Percentiles rank a stretch among this genome's conserved stretches.
phyloP scores from a whole-genome alignment of 177 flowering plant genomes.

The Telopea speciosissima region DNA sequence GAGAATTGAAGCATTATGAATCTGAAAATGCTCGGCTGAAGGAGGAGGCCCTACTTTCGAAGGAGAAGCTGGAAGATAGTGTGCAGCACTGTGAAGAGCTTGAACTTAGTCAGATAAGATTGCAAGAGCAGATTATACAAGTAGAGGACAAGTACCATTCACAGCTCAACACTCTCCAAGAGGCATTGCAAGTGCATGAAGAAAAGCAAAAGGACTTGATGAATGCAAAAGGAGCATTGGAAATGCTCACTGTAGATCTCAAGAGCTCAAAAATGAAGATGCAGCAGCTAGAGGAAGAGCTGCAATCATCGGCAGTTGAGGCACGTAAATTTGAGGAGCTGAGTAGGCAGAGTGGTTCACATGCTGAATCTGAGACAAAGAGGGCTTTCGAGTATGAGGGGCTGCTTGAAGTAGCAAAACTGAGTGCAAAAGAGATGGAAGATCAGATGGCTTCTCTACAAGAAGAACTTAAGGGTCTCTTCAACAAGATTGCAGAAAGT shows the following conservation, averaged over 20 bases:
- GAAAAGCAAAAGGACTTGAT: constrained; percentile 58
- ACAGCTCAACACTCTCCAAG: constrained; percentile 51
- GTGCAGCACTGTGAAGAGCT: constrained; percentile 50
- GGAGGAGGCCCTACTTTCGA: constrained; percentile 40
- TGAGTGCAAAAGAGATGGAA: constrained; percentile 60
- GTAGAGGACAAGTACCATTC: constrained; percentile 41
- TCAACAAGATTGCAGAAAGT: constrained; percentile 59
- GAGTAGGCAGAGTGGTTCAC: constrained; percentile 53
- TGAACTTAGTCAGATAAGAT: constrained; percentile 43
- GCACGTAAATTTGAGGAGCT: constrained; percentile 64
- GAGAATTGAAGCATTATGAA: constrained; percentile 50
- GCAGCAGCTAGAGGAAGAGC: constrained; percentile 55
- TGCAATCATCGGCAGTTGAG: constrained; percentile 45
- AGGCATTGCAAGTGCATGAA: constrained; percentile 55
- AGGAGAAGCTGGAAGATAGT: constrained; percentile 47
- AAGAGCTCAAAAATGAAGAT: constrained; percentile 59
- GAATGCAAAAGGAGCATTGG: constrained; percentile 54
- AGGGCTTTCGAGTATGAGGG: constrained; percentile 71
- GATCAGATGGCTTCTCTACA: constrained; percentile 56
- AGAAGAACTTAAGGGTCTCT: constrained; percentile 56
- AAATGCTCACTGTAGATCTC: constrained; percentile 51
- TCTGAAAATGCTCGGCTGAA: constrained; percentile 49
- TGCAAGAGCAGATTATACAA: constrained; percentile 47
- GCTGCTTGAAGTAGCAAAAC: constrained; percentile 53
- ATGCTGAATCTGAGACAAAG: constrained; percentile 55